Conservation (phyloP, 495 filamentous ascomycete genomes). For the Neurospora terricola region DNA sequence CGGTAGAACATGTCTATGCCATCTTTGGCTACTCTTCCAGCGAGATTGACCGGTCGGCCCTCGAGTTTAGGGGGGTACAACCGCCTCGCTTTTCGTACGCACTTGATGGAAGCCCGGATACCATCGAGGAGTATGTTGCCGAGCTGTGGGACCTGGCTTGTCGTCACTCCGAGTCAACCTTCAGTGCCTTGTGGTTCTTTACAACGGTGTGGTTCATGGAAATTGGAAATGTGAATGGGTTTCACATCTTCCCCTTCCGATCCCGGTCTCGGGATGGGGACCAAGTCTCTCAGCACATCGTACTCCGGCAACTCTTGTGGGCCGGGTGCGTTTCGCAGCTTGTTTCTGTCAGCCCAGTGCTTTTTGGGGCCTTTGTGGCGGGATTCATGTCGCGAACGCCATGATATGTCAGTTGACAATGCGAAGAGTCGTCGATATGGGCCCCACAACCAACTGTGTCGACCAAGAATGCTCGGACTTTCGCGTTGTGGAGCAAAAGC, state of each 20-base stretch:
- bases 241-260: neutral
- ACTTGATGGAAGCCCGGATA: neutral
- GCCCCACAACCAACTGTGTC: neutral
- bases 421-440: neutral
- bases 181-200: neutral
- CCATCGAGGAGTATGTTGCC: neutral
- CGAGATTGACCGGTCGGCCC: neutral
- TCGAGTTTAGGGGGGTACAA: neutral
- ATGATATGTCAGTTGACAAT: neutral
- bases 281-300: neutral
- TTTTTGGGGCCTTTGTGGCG: neutral
- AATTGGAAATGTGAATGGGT: neutral
- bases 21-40: neutral
- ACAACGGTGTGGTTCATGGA: slow-evolving; percentile 3
- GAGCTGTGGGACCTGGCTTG: neutral
- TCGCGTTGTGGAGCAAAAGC: neutral
- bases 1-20: neutral
- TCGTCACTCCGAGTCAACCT: neutral
- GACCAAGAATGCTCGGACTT: neutral
- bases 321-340: neutral
- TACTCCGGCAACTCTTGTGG: neutral
- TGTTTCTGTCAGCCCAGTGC: neutral
- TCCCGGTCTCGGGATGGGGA: neutral
- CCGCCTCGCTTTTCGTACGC: neutral
- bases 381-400: neutral